Evolutionary conservation across 495 filamentous ascomycete genomes (phyloP), one percentile per base, ranked within the genome.

Genomic region (Thermochaetoides thermophila): DNA sequence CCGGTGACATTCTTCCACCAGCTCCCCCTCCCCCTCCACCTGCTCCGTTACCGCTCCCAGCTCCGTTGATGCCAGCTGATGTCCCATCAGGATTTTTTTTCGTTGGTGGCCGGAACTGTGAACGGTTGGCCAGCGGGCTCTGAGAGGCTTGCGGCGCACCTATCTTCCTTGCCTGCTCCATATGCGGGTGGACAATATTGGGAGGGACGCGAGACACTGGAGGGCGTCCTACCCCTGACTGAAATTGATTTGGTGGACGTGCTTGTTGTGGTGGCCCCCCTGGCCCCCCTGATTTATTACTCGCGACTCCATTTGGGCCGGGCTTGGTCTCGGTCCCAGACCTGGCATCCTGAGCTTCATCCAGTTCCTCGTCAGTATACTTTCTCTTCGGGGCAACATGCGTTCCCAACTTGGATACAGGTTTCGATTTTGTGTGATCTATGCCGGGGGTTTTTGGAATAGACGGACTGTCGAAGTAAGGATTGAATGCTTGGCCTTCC

Each of bases 401-500:
- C 32, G 69, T 43, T 3, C 57, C 49, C 13, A 50, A 55, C 29
- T 56, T 69, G 3, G 58, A 61, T 0, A 91, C 60, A 0, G 81
- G 77, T 22, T 73, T 71, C 17, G 72, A 79, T 34, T 72, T 77
- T 17, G 60, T 73, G 43, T 89, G 81, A 42, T 93, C 84, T 29
- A 95, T 67, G n/a, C 85, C 85, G 0, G 79, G 76, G 3, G 86
- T 93, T 46, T 87, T 84, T 19, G 81, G 76, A 38, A 93, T 87
- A 0, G 82, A 84, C 0, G 85, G 82, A 39, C 79, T 85, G 42
- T 92, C 84, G 4, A 74, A 66, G 35, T 77, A 71, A 3, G 84
- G 84, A 48, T 95, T 81, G 55, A 93, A 95, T 30, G 62, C 60
- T 4, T 71, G 68, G 6, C 66, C 66, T 11, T 44, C 52, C 22